Evolutionary conservation across 2,329 filamentous ascomycete species (phyloP), one percentile per base, ranked within the genome.

Genomic region (Fusarium sp.): DNA sequence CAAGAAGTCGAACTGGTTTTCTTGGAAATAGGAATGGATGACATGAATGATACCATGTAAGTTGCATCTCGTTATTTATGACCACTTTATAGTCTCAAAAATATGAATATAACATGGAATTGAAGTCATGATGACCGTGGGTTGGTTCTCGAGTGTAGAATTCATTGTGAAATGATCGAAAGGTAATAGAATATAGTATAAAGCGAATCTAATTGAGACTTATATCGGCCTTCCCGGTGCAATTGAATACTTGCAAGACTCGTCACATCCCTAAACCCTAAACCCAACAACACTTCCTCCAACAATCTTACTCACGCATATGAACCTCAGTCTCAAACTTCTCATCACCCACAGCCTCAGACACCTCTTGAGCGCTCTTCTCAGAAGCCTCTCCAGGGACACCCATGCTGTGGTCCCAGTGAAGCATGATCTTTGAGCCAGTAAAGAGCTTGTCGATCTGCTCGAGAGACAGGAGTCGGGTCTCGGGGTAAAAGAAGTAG

Each of bases 401-500:
- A 24, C 77, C 77, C 76, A 79, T 79, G 40, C 73, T 75, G 42
- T 68, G 62, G 24, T 76, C 70, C 77, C 77, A 78, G 38, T 77
- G 71, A 31, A 78, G 64, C 62, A 75, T 62, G 6, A 78, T 51
- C 67, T 77, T 79, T 10, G 69, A 65, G 1, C 77, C 76, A 5
- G 77, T 80, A 54, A 80, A 80, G 3, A 80, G 69, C 50, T 73
- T 75, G 46, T 85, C 83, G 49, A 87, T 82, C 71, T 86, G 83
- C 72, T 87, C 85, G 1, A 87, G 79, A 22, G 80, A 80, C 9
- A 85, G 74, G 0, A 81, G 79, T 31, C 81, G 81, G 0, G 84
- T 86, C 67, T 86, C 84, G 1, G 83, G 83, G 65, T 83, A 85
- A 72, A 83, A 82, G 68, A 83, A 82, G 70, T 81, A 85, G 13